Evolutionary conservation across 305 asterid species (phyloP), one percentile per base, ranked within the genome.

Genomic region (Petunia hybrid): DNA sequence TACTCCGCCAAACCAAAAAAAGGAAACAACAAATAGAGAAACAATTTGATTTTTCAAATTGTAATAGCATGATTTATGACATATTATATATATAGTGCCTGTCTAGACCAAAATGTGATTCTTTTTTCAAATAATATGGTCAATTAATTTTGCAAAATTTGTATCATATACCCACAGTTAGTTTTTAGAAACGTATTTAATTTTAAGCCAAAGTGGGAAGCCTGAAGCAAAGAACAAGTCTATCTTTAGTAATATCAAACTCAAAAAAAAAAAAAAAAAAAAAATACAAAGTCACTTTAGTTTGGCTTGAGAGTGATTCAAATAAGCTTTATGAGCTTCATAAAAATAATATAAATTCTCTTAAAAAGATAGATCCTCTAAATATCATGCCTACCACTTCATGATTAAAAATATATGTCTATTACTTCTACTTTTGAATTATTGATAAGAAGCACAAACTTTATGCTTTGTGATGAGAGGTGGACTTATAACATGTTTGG

Each of bases 331-430:
- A 7, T 68, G 55, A 56, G 16, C 57, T 42, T 45, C 1, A 36
- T 4, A 8, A 68, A 68, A 68, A 8, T 4, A 16, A 42, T 43
- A 43, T 43, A 43, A 69, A 9, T 43, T 42, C 41, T 8, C 38
- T 67, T 16, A 16, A 69, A 69, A 40, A 40, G 9, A 43, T 6
- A 68, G 40, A 68, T 43, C 14, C 10, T 67, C 40, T 12, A 69
- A 43, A 45, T 69, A 69, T 69, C 41, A 69, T 69, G 41, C 59
- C 59, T 69, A 69, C 59, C 57, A 43, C 8, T 16, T n/a, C 10
- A 68, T 16, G n/a, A 68, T 8, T 16, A 68, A 5, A 5, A 59
- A 2, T 8, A 61, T 31, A 55, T 56, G 9, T 6, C 16, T 59
- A 16, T 59, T 16, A 59, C 22, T n/a, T 59, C 35, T 16, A 59